phyloP scores from a whole-genome alignment of 352 stramenopile genomes.

The Globisporangium polare region DNA sequence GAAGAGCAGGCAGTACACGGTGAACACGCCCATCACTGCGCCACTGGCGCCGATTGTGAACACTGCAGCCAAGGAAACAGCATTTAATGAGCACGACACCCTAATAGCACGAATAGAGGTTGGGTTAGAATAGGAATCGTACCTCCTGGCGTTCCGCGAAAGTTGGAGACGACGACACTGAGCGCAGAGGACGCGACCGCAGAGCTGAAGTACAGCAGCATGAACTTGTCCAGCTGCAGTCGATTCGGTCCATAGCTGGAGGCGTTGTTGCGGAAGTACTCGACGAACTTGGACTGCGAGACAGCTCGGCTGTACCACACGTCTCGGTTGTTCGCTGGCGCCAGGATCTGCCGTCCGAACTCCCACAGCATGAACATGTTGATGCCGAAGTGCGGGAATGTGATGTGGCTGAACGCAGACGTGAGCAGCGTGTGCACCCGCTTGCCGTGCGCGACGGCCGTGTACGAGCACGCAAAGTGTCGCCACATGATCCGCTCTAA shows the following conservation, averaged over 20 bases:
- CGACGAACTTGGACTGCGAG: constrained; percentile 41
- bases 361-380: constrained; percentile 91
- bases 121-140: constrained; percentile 3
- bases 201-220: constrained; percentile 68
- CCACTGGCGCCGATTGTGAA: constrained; percentile 82
- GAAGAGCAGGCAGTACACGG: constrained; percentile 70
- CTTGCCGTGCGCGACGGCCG: constrained; percentile 57
- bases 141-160: constrained; percentile 57
- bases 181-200: constrained; percentile 63
- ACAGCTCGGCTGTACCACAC: constrained; percentile 52
- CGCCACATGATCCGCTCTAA: constrained; percentile 78
- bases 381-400: constrained; percentile 72
- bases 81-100: not conserved
- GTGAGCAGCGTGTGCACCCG: constrained; percentile 73
- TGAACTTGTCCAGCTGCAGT: constrained; percentile 58
- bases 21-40: constrained; percentile 78
- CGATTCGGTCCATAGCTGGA: constrained; percentile 22
- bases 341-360: constrained; percentile 67
- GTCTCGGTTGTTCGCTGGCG: constrained; percentile 35
- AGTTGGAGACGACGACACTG: constrained; percentile 60
- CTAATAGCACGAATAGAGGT: not conserved
- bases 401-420: constrained; percentile 82
- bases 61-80: constrained; percentile 25
- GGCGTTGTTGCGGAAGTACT: constrained; percentile 30
- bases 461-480: constrained; percentile 82